Conservation (phyloP, 2,329 filamentous ascomycete species). For the Myriosclerotinia duriaeana region DNA sequence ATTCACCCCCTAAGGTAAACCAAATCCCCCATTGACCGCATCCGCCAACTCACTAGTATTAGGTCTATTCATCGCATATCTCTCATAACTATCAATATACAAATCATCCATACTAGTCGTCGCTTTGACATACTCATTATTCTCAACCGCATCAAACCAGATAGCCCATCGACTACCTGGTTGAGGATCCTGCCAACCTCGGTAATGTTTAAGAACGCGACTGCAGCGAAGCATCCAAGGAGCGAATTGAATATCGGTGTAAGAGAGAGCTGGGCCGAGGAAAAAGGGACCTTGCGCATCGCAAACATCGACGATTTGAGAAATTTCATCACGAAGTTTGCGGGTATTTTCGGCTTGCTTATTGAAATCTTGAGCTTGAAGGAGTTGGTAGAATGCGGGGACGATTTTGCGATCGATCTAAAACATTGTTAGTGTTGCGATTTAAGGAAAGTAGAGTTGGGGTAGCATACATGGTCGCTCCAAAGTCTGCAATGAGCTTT, state of each 20-base stretch:
- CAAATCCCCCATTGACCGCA: slow-evolving; percentile 56
- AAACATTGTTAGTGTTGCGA: slow-evolving; percentile 23
- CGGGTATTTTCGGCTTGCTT: slow-evolving; percentile 59
- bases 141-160: slow-evolving; percentile 44
- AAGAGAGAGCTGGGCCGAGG: slow-evolving; percentile 41
- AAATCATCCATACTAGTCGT: slow-evolving; percentile 49
- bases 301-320: slow-evolving; percentile 43
- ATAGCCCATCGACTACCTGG: slow-evolving; percentile 42
- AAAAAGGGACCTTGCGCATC: slow-evolving; percentile 42
- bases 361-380: slow-evolving; percentile 61
- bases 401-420: slow-evolving; percentile 76
- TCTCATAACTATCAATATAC: slow-evolving; percentile 68
- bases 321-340: slow-evolving; percentile 65
- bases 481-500: slow-evolving; percentile 76
- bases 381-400: slow-evolving; percentile 71
- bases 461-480: slow-evolving; percentile 68
- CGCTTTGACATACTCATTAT: slow-evolving; percentile 42
- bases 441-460: neutral
- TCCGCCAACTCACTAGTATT: slow-evolving; percentile 58
- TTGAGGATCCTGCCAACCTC: slow-evolving; percentile 43
- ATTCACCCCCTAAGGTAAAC: slow-evolving; percentile 28
- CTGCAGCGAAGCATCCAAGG: slow-evolving; percentile 45
- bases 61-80: slow-evolving; percentile 63
- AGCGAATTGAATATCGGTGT: slow-evolving; percentile 44
- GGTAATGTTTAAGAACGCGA: slow-evolving; percentile 44